These are phyloP conservation scores for Mollisia scopiformis DNA, from an alignment of 2,329 filamentous ascomycete species.

Conservation along the genomic window DNA sequence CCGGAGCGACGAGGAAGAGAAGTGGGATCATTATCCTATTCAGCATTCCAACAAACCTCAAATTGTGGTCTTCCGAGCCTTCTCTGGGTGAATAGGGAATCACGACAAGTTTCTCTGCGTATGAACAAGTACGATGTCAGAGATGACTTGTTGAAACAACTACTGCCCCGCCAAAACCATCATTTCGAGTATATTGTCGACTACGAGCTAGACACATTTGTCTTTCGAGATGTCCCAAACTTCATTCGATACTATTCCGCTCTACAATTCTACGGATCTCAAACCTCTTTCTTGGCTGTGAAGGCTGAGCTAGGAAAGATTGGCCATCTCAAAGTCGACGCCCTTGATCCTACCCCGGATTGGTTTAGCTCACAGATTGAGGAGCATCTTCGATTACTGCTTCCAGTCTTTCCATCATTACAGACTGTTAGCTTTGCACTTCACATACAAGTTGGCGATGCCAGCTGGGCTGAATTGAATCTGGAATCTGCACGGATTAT, in stretches of 20 bases:
- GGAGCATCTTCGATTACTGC: neutral
- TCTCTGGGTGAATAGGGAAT: neutral
- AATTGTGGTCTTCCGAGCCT: neutral
- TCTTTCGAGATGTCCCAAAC: neutral
- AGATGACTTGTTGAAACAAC: neutral
- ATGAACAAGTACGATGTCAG: neutral
- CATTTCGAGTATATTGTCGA: neutral
- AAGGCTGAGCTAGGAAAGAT: neutral
- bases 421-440: neutral
- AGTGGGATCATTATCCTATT: neutral
- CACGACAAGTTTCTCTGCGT: neutral
- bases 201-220: neutral
- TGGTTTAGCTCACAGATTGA: neutral
- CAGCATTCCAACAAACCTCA: too few species aligned
- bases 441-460: neutral
- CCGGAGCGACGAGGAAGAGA: neutral
- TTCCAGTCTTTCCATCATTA: neutral
- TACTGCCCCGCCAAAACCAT: neutral
- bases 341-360: neutral
- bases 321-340: neutral
- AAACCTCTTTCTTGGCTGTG: neutral
- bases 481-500: neutral
- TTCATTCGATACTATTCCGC: neutral
- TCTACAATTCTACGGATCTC: neutral
- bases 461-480: neutral